phyloP scores from a whole-genome alignment of 805 yeast species.

The Candida sithepensis region DNA sequence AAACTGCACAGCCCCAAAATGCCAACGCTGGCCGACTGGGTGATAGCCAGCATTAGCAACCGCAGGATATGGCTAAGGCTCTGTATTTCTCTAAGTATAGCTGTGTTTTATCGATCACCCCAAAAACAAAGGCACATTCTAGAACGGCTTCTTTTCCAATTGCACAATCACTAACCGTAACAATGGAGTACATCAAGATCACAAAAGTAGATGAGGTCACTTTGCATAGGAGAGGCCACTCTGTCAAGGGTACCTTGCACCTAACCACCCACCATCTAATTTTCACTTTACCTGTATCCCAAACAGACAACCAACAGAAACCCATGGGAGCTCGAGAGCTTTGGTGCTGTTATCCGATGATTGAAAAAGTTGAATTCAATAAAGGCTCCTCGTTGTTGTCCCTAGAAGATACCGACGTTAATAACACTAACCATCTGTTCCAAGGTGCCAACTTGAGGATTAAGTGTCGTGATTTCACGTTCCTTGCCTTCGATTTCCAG shows the following conservation, averaged over 20 bases:
- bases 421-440: conserved; percentile 11
- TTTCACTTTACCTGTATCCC: conserved; percentile 39
- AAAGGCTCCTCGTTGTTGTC: conserved; percentile 45
- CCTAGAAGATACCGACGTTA: conserved; percentile 13
- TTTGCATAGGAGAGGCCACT: conserved; percentile 54
- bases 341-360: conserved; percentile 90
- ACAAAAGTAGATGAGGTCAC: conserved; percentile 45
- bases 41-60: too few species aligned
- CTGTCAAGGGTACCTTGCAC: conserved; percentile 58
- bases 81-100: too few species aligned
- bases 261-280: conserved; percentile 75
- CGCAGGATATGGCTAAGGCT: too few species aligned
- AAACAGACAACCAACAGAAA: conserved; percentile 10
- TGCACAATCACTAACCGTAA: background rate
- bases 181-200: conserved; percentile 55
- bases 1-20: background rate
- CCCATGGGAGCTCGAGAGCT: conserved; percentile 50
- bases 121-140: too few species aligned
- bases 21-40: too few species aligned
- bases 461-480: conserved; percentile 82
- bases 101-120: too few species aligned
- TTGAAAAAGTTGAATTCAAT: conserved; percentile 56
- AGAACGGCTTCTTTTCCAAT: too few species aligned
- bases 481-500: conserved; percentile 69
- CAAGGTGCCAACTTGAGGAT: conserved; percentile 58